Base-by-base conservation (phyloP, 2,329 filamentous ascomycete species). In the Clarireedia paspali region DNA sequence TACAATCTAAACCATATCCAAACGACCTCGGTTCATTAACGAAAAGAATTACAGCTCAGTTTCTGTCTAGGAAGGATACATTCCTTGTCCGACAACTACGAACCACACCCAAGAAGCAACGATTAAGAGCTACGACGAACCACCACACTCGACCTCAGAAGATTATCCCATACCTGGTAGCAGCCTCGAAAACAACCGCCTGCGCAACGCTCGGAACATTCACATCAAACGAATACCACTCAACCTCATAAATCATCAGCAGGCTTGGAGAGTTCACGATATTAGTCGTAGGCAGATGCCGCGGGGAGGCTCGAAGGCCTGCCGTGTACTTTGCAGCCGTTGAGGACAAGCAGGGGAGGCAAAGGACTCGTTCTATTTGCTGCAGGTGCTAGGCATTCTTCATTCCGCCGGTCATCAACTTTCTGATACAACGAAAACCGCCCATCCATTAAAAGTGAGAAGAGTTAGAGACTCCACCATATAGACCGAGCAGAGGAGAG, bases 1-100 rank as follows among this genome's bases (percentile, higher is more conserved):
- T 12, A 3, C 30, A 34, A 12, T 34, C 30, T 12, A 12, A 34
- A 34, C 3, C 4, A 14, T 34, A 34, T 34, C 30, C 5, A 34
- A 30, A 30, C 30, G 10, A 34, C 27, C 27, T 30, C 27, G 1
- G 20, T 23, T 44, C 5, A 9, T 17, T 17, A 20, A 17, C 17
- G n/a, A 24, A 17, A 12, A 44, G 5, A 65, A 12, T 27, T 56
- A 2, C 67, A 62, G 20, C 65, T 77, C 14, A 67, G 64, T 23
- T 30, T 56, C 1, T 59, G 71, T 26, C 64, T 77, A 5, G 58
- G 17, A 44, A 44, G 17, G 40, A 44, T 44, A 44, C 40, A 44
- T 44, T 23, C 40, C 40, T 44, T 44, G 40, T 44, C 39, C 40
- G 23, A 44, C 23, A 23, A 17, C 40, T 44, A 23, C 40, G 40